A percentile compares a stretch with the other conserved stretches of the same genome.
phyloP scores from a whole-genome alignment of 257 asterid species.

The Fraxinus quadrangulata region DNA sequence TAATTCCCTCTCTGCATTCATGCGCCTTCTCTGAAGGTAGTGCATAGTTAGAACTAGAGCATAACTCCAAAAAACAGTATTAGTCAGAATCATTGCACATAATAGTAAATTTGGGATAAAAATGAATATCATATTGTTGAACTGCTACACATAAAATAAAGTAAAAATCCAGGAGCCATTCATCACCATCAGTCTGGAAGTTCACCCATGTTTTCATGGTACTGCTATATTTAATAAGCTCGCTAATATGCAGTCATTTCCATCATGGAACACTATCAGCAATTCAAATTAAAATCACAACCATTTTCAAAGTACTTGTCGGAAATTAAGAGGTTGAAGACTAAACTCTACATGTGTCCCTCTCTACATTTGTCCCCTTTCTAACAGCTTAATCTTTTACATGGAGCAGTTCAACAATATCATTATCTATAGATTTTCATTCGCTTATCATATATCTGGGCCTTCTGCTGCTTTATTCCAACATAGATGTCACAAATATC shows the following conservation, averaged over 20 bases:
- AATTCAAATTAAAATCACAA: background rate
- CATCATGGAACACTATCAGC: background rate
- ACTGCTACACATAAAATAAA: background rate
- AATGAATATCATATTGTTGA: background rate
- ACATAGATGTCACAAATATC: background rate
- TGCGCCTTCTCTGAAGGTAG: constrained; percentile 56
- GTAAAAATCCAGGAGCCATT: background rate
- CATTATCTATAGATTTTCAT: background rate
- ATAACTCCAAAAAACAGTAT: constrained; percentile 12
- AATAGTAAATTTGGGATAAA: constrained; percentile 12
- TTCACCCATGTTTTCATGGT: background rate
- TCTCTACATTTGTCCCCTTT: background rate
- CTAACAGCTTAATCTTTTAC: background rate
- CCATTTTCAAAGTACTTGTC: background rate
- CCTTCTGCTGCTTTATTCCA: constrained; percentile 6
- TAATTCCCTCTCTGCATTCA: constrained; percentile 44
- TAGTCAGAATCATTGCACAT: constrained; percentile 3
- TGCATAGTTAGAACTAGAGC: constrained; percentile 21
- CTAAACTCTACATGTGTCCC: background rate
- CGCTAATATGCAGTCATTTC: background rate
- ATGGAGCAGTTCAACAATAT: background rate
- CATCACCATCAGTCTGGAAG: constrained; percentile 13
- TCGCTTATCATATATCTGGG: constrained; percentile 13
- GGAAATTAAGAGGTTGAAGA: constrained; percentile 1
- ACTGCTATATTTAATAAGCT: constrained; percentile 10